Evolutionary conservation across 139 green algal genomes (phyloP).

Genomic region (Microglena sp.): DNA sequence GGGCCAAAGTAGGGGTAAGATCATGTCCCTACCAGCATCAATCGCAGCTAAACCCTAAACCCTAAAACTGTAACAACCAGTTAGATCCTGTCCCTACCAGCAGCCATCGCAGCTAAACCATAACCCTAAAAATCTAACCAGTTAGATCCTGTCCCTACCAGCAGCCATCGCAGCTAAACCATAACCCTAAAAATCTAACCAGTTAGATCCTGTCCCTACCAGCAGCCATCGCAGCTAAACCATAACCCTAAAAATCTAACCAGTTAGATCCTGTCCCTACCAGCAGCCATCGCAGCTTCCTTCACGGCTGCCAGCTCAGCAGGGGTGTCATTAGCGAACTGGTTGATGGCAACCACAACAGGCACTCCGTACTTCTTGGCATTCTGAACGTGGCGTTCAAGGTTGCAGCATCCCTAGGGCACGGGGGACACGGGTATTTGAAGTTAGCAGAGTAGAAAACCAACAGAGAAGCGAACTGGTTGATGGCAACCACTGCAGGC

Average conservation of each 20-base stretch:
- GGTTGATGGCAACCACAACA: slow-evolving; percentile 91
- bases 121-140: too few relatives aligned
- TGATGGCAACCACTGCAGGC: slow-evolving; percentile 36
- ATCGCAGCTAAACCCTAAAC: too few relatives aligned
- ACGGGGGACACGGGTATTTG: background rate
- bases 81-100: too few relatives aligned
- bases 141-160: too few relatives aligned
- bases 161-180: background rate
- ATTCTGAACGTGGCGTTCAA: slow-evolving; percentile 89
- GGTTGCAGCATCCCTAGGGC: too few relatives aligned
- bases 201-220: too few relatives aligned
- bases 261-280: too few relatives aligned
- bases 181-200: background rate
- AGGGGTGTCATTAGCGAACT: slow-evolving; percentile 79
- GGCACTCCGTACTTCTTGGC: slow-evolving; percentile 74
- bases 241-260: background rate
- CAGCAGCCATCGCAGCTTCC: slow-evolving; percentile 23
- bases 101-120: too few relatives aligned
- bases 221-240: background rate
- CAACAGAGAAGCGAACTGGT: background rate
- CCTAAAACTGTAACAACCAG: too few relatives aligned
- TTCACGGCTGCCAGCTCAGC: slow-evolving; percentile 65
- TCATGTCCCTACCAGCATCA: too few relatives aligned
- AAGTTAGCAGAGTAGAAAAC: too few relatives aligned
- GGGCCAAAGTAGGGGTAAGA: too few relatives aligned